These are phyloP conservation scores for Blastomyces percursus DNA, from an alignment of 2,329 filamentous ascomycete genomes.

Conservation along the genomic window DNA sequence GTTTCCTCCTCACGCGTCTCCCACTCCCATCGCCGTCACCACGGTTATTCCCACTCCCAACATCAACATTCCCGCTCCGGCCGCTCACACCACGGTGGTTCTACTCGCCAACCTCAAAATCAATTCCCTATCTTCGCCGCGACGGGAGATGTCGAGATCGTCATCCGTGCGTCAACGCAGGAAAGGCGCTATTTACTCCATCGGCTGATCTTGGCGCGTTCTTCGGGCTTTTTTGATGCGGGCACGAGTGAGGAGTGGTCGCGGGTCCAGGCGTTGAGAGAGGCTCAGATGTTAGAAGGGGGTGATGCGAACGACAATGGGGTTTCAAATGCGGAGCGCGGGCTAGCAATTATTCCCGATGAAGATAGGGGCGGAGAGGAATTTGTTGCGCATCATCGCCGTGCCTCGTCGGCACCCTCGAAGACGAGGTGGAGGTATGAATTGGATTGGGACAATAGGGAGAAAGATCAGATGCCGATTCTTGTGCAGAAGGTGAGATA, in stretches of 20 bases:
- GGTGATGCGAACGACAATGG: conserved; percentile 39
- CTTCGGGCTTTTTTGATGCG: conserved; percentile 87
- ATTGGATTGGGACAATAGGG: conserved; percentile 60
- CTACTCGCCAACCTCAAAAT: conserved; percentile 61
- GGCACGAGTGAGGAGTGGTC: conserved; percentile 73
- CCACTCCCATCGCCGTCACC: conserved; percentile 5
- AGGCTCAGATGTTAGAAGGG: conserved; percentile 17
- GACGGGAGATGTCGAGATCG: conserved; percentile 85
- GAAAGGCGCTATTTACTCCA: conserved; percentile 83
- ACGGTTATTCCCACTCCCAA: conserved; percentile 43
- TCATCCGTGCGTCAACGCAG: conserved; percentile 55
- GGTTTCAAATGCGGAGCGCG: conserved; percentile 36
- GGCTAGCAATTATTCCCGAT: conserved; percentile 25
- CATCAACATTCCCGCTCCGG: conserved; percentile 54
- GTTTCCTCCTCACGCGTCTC: conserved; percentile 43
- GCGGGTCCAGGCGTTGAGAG: conserved; percentile 22
- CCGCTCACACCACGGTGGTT: conserved; percentile 63
- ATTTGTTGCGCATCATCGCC: conserved; percentile 26
- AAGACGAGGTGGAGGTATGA: conserved; percentile 75
- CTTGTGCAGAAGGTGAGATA: conserved; percentile 65
- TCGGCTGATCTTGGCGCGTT: conserved; percentile 74
- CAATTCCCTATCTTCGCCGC: conserved; percentile 87
- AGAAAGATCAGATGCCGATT: conserved; percentile 71
- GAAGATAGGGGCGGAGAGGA: conserved; percentile 25
- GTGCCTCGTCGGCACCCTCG: conserved; percentile 32